Evolutionary conservation across 257 asterid genomes (phyloP), one percentile per base, ranked within the genome.

Genomic region (Perilla frutescens): DNA sequence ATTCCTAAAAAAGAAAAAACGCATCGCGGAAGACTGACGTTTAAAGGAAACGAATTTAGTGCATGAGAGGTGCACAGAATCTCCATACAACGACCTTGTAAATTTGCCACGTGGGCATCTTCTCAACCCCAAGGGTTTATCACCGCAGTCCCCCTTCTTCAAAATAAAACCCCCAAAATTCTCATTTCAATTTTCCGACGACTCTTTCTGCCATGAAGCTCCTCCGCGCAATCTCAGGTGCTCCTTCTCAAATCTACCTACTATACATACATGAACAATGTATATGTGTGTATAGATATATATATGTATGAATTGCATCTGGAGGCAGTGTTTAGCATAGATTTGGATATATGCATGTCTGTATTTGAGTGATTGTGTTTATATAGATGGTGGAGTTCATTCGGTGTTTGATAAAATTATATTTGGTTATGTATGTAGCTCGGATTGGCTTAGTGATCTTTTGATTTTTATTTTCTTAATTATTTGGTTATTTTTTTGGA

Each of bases 161-260:
- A 55, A 29, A 7, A 6, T n/a, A 62, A 72, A 81, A 32, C 76
- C 80, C 68, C 8, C n/a, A 2, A 63, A 64, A 73, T 36, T 11
- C 70, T 40, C 7, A 53, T 7, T 70, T 58, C 54, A 44, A 6
- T 68, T 65, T 43, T 8, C 49, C 68, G 59, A 47, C 65, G 72
- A 37, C 43, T 72, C 49, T 20, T 58, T 77, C 72, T 62, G 29
- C 13, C 77, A 86, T 91, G 97, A 89, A 78, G 83, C 72, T 86
- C 79, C 83, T 91, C 47, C 90, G 84, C 70, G 73, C 85, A 36
- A 63, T 91, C 70, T 61, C 88, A 47, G 96, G 94, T 86, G 72
- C 11, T 62, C 26, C 1, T 3, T n/a, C 53, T 32, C 57, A 49
- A 54, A 51, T 76, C 66, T 13, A 72, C 13, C 53, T 32, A 7